Evolutionary conservation across 768 basidiomycete species (phyloP).

Genomic region (Pholiota conissans): DNA sequence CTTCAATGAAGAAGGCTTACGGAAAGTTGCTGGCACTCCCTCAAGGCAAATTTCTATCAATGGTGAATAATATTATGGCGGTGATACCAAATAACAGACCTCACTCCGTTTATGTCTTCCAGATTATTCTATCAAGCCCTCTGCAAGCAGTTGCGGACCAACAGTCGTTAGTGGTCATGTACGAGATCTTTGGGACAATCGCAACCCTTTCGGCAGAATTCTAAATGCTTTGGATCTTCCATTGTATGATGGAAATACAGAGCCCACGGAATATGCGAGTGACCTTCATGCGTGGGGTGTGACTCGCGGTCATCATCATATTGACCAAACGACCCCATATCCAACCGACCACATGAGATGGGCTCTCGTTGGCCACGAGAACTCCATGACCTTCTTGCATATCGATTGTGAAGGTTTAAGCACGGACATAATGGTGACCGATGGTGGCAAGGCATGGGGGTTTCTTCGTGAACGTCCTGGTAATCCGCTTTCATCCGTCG

Average conservation of each 20-base stretch:
- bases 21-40: slow-evolving; percentile 4
- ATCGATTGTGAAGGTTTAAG: not conserved
- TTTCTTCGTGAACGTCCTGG: not conserved
- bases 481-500: not conserved
- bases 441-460: not conserved
- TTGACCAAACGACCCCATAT: no score
- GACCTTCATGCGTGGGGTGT: slow-evolving; percentile 12
- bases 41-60: slow-evolving; percentile 13
- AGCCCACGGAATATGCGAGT: slow-evolving; percentile 1
- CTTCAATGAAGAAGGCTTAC: slow-evolving; percentile 1
- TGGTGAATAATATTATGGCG: no score
- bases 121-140: no score
- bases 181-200: slow-evolving; percentile 1
- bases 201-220: slow-evolving; percentile 1
- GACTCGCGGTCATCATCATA: slow-evolving; percentile 2
- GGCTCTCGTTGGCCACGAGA: not conserved
- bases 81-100: no score
- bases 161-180: slow-evolving; percentile 6
- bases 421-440: not conserved
- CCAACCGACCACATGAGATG: slow-evolving; percentile 3
- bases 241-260: not conserved
- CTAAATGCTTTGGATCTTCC: slow-evolving; percentile 15
- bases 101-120: not conserved
- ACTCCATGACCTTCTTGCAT: not conserved
- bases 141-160: not conserved